phyloP scores from a whole-genome alignment of 2,329 filamentous ascomycete species.

The Metarhizium sp. region DNA sequence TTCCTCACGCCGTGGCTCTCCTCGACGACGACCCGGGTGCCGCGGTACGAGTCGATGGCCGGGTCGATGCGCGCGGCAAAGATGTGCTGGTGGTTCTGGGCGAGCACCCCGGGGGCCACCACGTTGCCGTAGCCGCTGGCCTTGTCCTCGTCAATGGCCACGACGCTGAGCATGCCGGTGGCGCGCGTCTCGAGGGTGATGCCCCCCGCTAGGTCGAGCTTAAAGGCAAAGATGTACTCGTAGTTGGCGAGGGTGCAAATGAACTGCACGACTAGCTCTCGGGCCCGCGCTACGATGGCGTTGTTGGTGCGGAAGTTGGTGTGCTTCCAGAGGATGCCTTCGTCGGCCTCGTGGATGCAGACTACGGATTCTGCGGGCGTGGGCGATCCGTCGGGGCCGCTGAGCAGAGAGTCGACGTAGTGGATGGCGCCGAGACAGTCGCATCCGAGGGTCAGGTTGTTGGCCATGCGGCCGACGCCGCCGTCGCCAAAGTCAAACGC shows the following conservation, averaged over 20 bases:
- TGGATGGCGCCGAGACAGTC: slow-evolving; percentile 63
- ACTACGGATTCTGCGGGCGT: slow-evolving; percentile 46
- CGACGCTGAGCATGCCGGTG: slow-evolving; percentile 55
- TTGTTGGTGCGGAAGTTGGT: slow-evolving; percentile 57
- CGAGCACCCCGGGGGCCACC: slow-evolving; percentile 54
- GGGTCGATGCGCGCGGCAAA: slow-evolving; percentile 59
- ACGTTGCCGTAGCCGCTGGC: slow-evolving; percentile 47
- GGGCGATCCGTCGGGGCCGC: slow-evolving; percentile 43
- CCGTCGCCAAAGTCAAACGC: slow-evolving; percentile 61
- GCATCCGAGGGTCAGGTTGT: slow-evolving; percentile 55
- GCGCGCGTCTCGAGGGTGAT: slow-evolving; percentile 54
- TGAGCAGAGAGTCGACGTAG: slow-evolving; percentile 48
- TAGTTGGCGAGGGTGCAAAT: slow-evolving; percentile 64
- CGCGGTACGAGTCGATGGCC: slow-evolving; percentile 41
- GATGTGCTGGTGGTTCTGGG: slow-evolving; percentile 63
- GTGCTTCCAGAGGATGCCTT: slow-evolving; percentile 64
- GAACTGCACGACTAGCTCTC: slow-evolving; percentile 58
- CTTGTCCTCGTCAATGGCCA: slow-evolving; percentile 48
- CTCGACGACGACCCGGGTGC: slow-evolving; percentile 39
- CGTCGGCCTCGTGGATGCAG: slow-evolving; percentile 63
- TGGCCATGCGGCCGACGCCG: slow-evolving; percentile 54
- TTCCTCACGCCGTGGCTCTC: slow-evolving; percentile 26
- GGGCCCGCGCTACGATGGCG: slow-evolving; percentile 48
- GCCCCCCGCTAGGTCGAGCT: slow-evolving; percentile 52
- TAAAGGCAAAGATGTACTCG: slow-evolving; percentile 48